Evolutionary conservation across 345 rosid genomes (phyloP).

Genomic region (Citrus trifoliata): DNA sequence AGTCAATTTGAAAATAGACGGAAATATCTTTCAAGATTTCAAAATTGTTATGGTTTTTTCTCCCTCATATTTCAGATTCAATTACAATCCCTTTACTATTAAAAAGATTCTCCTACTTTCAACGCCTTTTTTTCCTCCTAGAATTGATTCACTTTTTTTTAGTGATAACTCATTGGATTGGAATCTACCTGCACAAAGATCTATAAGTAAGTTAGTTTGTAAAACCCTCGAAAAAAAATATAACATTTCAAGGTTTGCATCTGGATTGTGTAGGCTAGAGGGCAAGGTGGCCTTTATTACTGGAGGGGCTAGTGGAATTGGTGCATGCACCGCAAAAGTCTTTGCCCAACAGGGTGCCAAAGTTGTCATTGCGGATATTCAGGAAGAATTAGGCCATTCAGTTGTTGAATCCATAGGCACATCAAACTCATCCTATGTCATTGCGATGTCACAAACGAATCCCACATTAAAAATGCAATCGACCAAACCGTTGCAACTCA

Average conservation of each 20-base stretch:
- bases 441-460: constrained; percentile 36
- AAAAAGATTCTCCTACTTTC: no score
- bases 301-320: constrained; percentile 32
- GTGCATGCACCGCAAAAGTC: constrained; percentile 22
- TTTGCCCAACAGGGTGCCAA: constrained; percentile 31
- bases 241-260: not conserved
- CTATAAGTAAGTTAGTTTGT: not conserved
- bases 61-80: no score
- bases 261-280: constrained; percentile 19
- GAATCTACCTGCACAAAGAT: no score
- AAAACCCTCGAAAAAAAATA: not conserved
- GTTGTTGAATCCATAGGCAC: constrained; percentile 20
- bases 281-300: constrained; percentile 38
- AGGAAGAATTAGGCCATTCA: constrained; percentile 28
- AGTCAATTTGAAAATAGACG: no score
- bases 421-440: constrained; percentile 20
- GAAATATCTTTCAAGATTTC: no score
- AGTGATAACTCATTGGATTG: not conserved
- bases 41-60: no score
- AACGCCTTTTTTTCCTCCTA: no score
- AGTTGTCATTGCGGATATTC: constrained; percentile 27
- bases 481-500: constrained; percentile 26
- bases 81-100: no score
- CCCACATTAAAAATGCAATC: constrained; percentile 22
- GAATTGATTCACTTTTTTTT: no score